A percentile compares a stretch with the other conserved stretches of the same genome.
Evolutionary conservation across 371 early-diverging fungal species (phyloP).

Genomic region (Mucor plumbeus): DNA sequence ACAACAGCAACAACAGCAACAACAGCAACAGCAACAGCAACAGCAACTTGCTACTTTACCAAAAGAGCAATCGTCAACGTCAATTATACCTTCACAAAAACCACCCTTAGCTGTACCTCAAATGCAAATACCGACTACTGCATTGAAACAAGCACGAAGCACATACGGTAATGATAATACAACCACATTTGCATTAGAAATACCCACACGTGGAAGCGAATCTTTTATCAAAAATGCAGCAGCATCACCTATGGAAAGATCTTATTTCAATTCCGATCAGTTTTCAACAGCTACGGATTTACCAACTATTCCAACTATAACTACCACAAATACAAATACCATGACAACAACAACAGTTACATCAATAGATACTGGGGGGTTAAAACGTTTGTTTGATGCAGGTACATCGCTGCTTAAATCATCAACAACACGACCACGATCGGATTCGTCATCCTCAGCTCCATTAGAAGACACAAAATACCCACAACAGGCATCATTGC

Average conservation of each 20-base stretch:
- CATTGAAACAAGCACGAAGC: conserved; percentile 39
- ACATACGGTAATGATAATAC: conserved; percentile 50
- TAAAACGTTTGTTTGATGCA: conserved; percentile 47
- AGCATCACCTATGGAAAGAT: conserved; percentile 18
- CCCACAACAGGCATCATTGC: neutral
- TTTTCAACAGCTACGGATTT: neutral
- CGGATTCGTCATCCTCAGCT: conserved; percentile 46
- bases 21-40: neutral
- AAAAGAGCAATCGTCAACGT: conserved; percentile 5
- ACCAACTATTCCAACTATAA: conserved; percentile 13
- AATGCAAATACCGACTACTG: conserved; percentile 54
- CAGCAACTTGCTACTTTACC: neutral
- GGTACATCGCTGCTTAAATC: conserved; percentile 45
- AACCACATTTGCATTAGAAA: conserved; percentile 43
- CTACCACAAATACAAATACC: neutral
- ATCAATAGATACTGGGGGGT: conserved; percentile 19
- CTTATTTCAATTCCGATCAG: neutral
- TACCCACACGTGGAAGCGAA: conserved; percentile 30
- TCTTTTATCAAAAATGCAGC: conserved; percentile 12
- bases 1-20: neutral
- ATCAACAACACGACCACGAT: conserved; percentile 33
- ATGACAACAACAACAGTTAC: neutral
- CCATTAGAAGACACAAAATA: conserved; percentile 33
- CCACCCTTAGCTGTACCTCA: conserved; percentile 49
- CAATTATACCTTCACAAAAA: conserved; percentile 50